These are phyloP conservation scores for Suhomyces xylopsoci DNA, from an alignment of 805 yeast species.

Conservation along the genomic window DNA sequence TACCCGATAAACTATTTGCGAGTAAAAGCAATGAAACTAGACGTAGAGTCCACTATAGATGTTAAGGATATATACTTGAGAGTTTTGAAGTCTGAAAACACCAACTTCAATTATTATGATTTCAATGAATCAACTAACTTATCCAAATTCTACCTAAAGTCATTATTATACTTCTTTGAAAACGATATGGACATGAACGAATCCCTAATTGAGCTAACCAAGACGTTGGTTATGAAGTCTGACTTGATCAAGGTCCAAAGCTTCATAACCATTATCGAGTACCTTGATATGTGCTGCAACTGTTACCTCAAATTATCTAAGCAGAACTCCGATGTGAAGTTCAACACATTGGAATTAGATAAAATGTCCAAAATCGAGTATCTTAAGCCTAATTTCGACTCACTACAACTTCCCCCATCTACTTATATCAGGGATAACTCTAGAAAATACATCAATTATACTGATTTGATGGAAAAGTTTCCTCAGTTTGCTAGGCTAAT, in stretches of 20 bases:
- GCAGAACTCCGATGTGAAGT: background rate
- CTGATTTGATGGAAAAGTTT: background rate
- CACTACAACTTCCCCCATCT: background rate
- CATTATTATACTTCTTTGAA: conserved; percentile 13
- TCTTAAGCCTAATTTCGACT: background rate
- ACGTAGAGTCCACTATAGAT: conserved; percentile 1
- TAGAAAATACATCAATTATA: background rate
- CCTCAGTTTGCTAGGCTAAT: background rate
- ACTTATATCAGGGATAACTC: background rate
- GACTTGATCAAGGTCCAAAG: conserved; percentile 7
- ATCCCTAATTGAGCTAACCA: conserved; percentile 9
- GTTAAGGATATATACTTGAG: background rate
- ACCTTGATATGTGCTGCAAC: conserved; percentile 14
- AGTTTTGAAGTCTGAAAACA: background rate
- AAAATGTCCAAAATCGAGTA: background rate
- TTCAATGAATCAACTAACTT: background rate
- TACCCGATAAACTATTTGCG: conserved; percentile 8
- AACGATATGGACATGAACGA: conserved; percentile 12
- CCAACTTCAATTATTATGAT: conserved; percentile 1
- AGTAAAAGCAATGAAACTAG: conserved; percentile 14
- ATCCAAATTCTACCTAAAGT: conserved; percentile 4
- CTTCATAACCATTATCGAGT: conserved; percentile 10
- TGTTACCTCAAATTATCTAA: background rate
- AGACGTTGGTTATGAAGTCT: conserved; percentile 3
- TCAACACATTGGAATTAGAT: background rate